Conservation (phyloP, 495 filamentous ascomycete species). For the Penicillium silybi region DNA sequence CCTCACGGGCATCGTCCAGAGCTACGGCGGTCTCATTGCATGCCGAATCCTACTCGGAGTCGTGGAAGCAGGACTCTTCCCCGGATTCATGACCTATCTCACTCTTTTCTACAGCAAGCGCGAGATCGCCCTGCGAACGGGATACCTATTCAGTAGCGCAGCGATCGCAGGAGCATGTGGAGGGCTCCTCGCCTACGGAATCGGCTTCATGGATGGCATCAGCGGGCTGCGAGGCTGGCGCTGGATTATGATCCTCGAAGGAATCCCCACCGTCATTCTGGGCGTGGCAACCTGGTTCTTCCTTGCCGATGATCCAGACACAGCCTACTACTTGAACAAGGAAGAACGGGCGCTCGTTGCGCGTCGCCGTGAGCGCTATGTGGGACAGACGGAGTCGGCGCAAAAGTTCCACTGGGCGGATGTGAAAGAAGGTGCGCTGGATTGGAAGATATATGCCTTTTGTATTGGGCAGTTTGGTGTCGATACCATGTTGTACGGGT, state of each 20-base stretch:
- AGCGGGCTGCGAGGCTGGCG: slow-evolving; percentile 54
- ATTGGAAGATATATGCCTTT: slow-evolving; percentile 68
- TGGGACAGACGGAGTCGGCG: slow-evolving; percentile 56
- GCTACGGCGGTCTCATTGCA: slow-evolving; percentile 53
- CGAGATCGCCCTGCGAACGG: slow-evolving; percentile 69
- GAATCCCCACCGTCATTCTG: slow-evolving; percentile 62
- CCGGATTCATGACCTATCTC: slow-evolving; percentile 61
- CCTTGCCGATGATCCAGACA: slow-evolving; percentile 62
- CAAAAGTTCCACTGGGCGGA: slow-evolving; percentile 57
- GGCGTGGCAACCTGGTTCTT: slow-evolving; percentile 59
- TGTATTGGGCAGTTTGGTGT: slow-evolving; percentile 62
- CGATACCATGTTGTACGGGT: slow-evolving; percentile 75
- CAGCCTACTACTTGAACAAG: slow-evolving; percentile 56
- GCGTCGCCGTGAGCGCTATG: slow-evolving; percentile 43
- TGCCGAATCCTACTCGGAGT: slow-evolving; percentile 53
- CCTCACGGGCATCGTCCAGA: slow-evolving; percentile 60
- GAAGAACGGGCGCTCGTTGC: slow-evolving; percentile 54
- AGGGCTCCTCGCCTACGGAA: slow-evolving; percentile 69
- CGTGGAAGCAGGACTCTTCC: slow-evolving; percentile 53
- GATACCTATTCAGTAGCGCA: slow-evolving; percentile 72
- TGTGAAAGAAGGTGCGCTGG: slow-evolving; percentile 46
- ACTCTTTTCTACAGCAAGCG: slow-evolving; percentile 72
- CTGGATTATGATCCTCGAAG: slow-evolving; percentile 65
- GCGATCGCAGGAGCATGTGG: slow-evolving; percentile 74
- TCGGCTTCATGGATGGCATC: slow-evolving; percentile 67